Conservation (phyloP, 2,329 filamentous ascomycete species). For the Zymoseptoria passerinii region DNA sequence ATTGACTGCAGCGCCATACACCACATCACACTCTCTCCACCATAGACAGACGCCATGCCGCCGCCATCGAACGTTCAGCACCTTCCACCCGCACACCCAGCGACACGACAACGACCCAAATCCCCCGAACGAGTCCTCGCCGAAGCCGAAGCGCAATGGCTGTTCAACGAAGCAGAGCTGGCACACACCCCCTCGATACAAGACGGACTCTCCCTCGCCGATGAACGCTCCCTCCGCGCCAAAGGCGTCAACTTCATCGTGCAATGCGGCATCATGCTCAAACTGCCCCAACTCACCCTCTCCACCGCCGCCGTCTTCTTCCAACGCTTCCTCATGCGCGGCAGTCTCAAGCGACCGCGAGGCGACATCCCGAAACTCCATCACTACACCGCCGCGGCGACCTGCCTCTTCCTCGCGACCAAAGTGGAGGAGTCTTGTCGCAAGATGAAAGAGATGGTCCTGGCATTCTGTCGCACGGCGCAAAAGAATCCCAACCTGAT, state of each 20-base stretch:
- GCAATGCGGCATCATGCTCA: slow-evolving; percentile 85
- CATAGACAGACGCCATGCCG: slow-evolving; percentile 8
- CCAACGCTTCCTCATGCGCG: slow-evolving; percentile 91
- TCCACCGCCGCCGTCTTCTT: slow-evolving; percentile 92
- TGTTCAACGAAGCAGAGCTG: slow-evolving; percentile 78
- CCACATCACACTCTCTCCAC: background rate
- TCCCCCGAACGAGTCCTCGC: slow-evolving; percentile 40
- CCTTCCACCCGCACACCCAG: slow-evolving; percentile 35
- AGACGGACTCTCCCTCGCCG: slow-evolving; percentile 66
- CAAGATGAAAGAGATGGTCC: slow-evolving; percentile 89
- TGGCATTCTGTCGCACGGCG: slow-evolving; percentile 86
- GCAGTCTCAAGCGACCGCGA: slow-evolving; percentile 67
- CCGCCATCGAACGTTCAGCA: slow-evolving; percentile 14
- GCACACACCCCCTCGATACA: slow-evolving; percentile 73
- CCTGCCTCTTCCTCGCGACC: slow-evolving; percentile 84
- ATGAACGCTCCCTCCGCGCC: slow-evolving; percentile 71
- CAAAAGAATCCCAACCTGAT: slow-evolving; percentile 86
- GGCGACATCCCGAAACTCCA: slow-evolving; percentile 62
- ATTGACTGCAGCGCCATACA: background rate
- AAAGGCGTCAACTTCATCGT: slow-evolving; percentile 97
- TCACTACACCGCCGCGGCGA: slow-evolving; percentile 81
- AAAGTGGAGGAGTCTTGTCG: slow-evolving; percentile 96
- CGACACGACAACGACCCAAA: slow-evolving; percentile 29
- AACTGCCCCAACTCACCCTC: slow-evolving; percentile 83
- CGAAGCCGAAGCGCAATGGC: slow-evolving; percentile 66